Conservation (phyloP, 2,329 filamentous ascomycete genomes). For the Emydomyces testavorans region DNA sequence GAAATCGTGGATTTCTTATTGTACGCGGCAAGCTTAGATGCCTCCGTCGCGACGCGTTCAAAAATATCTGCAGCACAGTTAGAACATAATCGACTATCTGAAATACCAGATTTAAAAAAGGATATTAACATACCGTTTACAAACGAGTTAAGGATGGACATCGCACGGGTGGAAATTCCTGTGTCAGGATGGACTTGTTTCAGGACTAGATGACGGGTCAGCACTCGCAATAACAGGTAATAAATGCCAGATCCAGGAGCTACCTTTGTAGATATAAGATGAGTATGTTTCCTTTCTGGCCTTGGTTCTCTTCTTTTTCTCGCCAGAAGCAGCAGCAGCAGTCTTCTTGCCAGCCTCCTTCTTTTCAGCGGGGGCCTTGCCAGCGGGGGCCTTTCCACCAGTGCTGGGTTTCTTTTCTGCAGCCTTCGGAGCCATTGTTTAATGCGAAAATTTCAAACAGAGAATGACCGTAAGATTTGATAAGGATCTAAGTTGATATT, state of each 20-base stretch:
- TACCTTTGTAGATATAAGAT: conserved; percentile 99
- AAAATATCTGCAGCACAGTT: conserved; percentile 74
- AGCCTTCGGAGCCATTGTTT: conserved; percentile 84
- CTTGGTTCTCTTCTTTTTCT: conserved; percentile 99
- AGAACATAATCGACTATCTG: too few relatives aligned
- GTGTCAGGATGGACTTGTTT: conserved; percentile 99
- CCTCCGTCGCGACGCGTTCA: conserved; percentile 96
- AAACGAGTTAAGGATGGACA: conserved; percentile 99
- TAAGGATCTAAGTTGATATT: too few relatives aligned
- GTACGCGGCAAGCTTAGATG: conserved; percentile 97
- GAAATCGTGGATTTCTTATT: conserved; percentile 99
- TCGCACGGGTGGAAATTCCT: conserved; percentile 99
- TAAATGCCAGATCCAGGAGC: too few relatives aligned
- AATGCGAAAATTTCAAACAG: conserved; percentile 2
- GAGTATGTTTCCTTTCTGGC: conserved; percentile 99
- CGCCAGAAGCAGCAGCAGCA: conserved; percentile 68
- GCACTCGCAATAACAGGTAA: background rate
- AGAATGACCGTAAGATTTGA: conserved; percentile 15
- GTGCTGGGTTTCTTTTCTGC: conserved; percentile 94
- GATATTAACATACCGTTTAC: conserved; percentile 72
- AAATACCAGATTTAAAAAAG: too few relatives aligned
- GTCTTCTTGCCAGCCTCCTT: conserved; percentile 99
- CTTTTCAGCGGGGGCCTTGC: conserved; percentile 81
- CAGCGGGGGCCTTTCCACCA: conserved; percentile 81
- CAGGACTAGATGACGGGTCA: conserved; percentile 57